These are phyloP conservation scores for Naganishia onofrii DNA, from an alignment of 768 basidiomycete species.

Conservation along the genomic window DNA sequence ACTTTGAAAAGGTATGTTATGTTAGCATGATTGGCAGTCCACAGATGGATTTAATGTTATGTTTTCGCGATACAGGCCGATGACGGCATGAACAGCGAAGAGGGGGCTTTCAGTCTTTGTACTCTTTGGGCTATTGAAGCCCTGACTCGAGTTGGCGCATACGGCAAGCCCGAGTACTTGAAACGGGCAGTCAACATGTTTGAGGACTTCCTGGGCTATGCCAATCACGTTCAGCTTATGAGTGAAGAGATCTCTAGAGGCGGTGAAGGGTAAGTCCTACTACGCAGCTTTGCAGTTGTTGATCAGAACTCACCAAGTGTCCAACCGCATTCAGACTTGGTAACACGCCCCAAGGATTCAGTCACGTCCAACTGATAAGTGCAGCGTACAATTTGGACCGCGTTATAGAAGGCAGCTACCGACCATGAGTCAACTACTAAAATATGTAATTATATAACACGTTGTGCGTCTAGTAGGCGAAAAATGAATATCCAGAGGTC, in stretches of 20 bases:
- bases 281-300: too few species aligned
- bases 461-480: background rate
- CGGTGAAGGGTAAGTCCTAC: conserved; percentile 66
- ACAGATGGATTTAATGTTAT: background rate
- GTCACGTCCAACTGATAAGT: conserved; percentile 47
- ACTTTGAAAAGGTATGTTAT: conserved; percentile 60
- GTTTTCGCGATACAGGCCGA: conserved; percentile 56
- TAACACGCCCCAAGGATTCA: conserved; percentile 53
- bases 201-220: conserved; percentile 46
- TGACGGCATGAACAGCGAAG: conserved; percentile 93
- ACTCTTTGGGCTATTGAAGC: conserved; percentile 59
- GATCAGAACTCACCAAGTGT: conserved; percentile 5
- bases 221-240: conserved; percentile 82
- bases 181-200: conserved; percentile 61
- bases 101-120: conserved; percentile 87
- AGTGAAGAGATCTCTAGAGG: conserved; percentile 62
- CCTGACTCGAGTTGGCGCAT: conserved; percentile 79
- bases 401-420: conserved; percentile 27
- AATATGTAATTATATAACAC: background rate
- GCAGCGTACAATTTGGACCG: conserved; percentile 51
- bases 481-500: background rate
- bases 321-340: conserved; percentile 34
- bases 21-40: background rate
- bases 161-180: conserved; percentile 63
- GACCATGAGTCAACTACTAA: background rate